Conservation (phyloP, 2,329 filamentous ascomycete genomes). For the Paramyrothecium sp. region DNA sequence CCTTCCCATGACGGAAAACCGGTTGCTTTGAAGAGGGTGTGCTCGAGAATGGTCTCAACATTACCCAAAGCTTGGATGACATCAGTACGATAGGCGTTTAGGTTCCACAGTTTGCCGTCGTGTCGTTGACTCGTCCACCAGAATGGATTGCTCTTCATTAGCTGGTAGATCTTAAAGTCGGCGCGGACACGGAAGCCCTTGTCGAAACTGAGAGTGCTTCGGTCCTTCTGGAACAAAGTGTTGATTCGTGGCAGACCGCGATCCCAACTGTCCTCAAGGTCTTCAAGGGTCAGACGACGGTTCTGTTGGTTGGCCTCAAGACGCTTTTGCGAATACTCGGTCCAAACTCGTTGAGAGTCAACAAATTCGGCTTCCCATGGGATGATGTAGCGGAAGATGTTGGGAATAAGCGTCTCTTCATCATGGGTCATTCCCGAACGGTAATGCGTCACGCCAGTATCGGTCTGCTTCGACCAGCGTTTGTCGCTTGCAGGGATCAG, state of each 20-base stretch:
- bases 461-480: conserved; percentile 97
- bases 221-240: conserved; percentile 97
- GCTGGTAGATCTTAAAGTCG: conserved; percentile 97
- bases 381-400: conserved; percentile 99
- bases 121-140: conserved; percentile 99
- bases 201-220: conserved; percentile 95
- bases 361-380: conserved; percentile 99
- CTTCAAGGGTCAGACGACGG: conserved; percentile 87
- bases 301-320: conserved; percentile 98
- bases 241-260: conserved; percentile 97
- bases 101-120: conserved; percentile 95
- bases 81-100: conserved; percentile 94
- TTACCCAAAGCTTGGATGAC: conserved; percentile 94
- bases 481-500: conserved; percentile 97
- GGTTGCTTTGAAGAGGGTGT: conserved; percentile 94
- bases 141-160: conserved; percentile 99
- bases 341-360: conserved; percentile 98
- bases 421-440: conserved; percentile 97
- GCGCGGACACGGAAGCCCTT: conserved; percentile 95
- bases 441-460: conserved; percentile 95
- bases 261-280: conserved; percentile 98
- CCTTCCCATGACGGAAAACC: conserved; percentile 98
- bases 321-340: conserved; percentile 97
- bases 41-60: conserved; percentile 97
- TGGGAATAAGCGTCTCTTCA: conserved; percentile 95